Evolutionary conservation across 768 basidiomycete genomes (phyloP), one percentile per base, ranked within the genome.

Genomic region (Scleroderma bovista): DNA sequence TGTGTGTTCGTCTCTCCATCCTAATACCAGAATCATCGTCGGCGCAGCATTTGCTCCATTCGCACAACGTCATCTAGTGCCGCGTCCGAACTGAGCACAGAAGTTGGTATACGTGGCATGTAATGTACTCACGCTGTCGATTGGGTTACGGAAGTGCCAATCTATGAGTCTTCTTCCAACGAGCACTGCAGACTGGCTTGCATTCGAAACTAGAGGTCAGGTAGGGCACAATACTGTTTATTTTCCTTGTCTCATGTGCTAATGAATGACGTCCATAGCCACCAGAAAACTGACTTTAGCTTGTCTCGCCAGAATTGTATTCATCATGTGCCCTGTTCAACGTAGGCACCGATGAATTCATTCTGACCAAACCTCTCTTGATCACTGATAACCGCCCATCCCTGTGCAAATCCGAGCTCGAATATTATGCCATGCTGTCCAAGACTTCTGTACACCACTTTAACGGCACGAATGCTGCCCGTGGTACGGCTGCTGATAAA

Each of bases 121-220:
- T 66, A 92, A 91, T 61, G 47, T 88, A 5, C 63, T 86, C 48
- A 94, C 92, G 0, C 75, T 96, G 16, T 80, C 73, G 6, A 82
- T 96, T 24, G 93, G 93, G 0, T 66, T 96, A 23, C 96, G 88
- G 86, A 97, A 97, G 67, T 95, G 93, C 68, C 81, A 83, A 29
- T 80, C 85, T 0, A 93, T 97, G 92, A 94, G 93, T 0, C 72
- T 97, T 46, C 69, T 97, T 16, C 93, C 93, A 0, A 86, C 83
- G 1, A 92, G 94, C 2, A 89, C 92, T 0, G 92, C 87, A 2
- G 94, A 97, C 69, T 97, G 93, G 92, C 71, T 95, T 46, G 92
- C 90, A 13, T 97, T 97, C 57, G 93, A 95, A 72, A 85, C 81
- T 2, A 73, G 93, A 58, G 83, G 81, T 32, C 47, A 65, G 60